phyloP scores from a whole-genome alignment of 306 rosid genomes.

The Cyclanthera cordifolia region DNA sequence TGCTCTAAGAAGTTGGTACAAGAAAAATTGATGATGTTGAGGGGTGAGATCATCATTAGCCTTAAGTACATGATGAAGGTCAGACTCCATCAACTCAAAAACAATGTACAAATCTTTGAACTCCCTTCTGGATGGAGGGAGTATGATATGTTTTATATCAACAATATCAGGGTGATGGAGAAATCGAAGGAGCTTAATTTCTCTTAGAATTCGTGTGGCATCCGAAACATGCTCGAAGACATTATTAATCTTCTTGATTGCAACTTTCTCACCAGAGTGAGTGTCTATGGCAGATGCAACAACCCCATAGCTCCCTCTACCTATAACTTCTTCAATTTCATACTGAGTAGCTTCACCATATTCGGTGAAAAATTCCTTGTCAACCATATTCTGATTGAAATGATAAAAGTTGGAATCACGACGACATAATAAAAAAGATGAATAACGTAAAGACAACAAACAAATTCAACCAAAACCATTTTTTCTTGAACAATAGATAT shows the following conservation, averaged over 20 bases:
- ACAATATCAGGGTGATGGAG: constrained; percentile 61
- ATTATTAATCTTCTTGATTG: constrained; percentile 53
- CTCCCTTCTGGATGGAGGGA: constrained; percentile 54
- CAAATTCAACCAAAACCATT: background rate
- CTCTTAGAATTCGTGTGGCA: constrained; percentile 51
- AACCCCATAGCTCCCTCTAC: constrained; percentile 64
- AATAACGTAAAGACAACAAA: background rate
- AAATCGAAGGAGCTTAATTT: constrained; percentile 53
- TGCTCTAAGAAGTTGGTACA: constrained; percentile 64
- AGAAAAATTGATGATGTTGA: constrained; percentile 44
- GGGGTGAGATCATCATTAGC: constrained; percentile 53
- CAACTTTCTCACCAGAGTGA: constrained; percentile 52
- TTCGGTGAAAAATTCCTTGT: constrained; percentile 59
- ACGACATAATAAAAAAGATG: background rate
- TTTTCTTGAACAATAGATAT: background rate
- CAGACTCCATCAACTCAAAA: constrained; percentile 65
- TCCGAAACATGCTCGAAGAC: constrained; percentile 59
- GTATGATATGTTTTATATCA: constrained; percentile 55
- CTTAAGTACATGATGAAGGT: constrained; percentile 51
- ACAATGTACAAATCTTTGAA: constrained; percentile 55
- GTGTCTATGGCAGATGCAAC: constrained; percentile 62
- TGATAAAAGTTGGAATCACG: constrained; percentile 15
- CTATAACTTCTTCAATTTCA: constrained; percentile 53
- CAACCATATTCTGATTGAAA: constrained; percentile 42
- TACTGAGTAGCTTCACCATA: constrained; percentile 62